Conservation (phyloP, 2,329 filamentous ascomycete genomes). For the Trichoderma sp. region DNA sequence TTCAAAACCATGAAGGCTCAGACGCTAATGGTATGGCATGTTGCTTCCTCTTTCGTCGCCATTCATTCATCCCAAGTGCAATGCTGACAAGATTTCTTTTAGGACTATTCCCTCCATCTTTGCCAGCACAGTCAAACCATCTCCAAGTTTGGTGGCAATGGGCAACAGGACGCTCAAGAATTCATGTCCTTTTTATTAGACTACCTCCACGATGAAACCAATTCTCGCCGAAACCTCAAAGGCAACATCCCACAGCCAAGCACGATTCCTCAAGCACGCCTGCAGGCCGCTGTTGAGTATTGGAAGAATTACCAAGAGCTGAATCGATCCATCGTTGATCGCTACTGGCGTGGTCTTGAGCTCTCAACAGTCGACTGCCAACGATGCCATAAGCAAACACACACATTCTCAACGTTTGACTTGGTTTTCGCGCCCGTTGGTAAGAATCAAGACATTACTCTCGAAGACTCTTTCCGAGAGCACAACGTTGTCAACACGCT, state of each 20-base stretch:
- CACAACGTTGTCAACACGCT: slow-evolving; percentile 68
- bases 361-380: slow-evolving; percentile 70
- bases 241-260: slow-evolving; percentile 34
- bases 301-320: slow-evolving; percentile 70
- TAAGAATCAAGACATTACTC: slow-evolving; percentile 33
- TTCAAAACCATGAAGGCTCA: slow-evolving; percentile 52
- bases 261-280: slow-evolving; percentile 34
- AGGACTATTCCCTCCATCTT: slow-evolving; percentile 55
- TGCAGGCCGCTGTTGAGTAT: slow-evolving; percentile 66
- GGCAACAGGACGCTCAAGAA: slow-evolving; percentile 90
- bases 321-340: slow-evolving; percentile 74
- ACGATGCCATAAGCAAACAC: slow-evolving; percentile 49
- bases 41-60: background rate
- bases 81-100: background rate
- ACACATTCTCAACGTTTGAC: slow-evolving; percentile 49
- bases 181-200: slow-evolving; percentile 82
- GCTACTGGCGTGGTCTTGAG: slow-evolving; percentile 76
- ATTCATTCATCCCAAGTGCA: background rate
- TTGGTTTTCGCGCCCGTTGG: slow-evolving; percentile 50
- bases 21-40: slow-evolving; percentile 54
- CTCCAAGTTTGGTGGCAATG: slow-evolving; percentile 63
- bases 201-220: slow-evolving; percentile 83
- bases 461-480: slow-evolving; percentile 65
- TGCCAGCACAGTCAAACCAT: slow-evolving; percentile 31
- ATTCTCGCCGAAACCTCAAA: slow-evolving; percentile 50